A percentile compares a stretch with the other conserved stretches of the same genome.
phyloP scores from a whole-genome alignment of 306 rosid species.

The Elaeagnus macrophylla region DNA sequence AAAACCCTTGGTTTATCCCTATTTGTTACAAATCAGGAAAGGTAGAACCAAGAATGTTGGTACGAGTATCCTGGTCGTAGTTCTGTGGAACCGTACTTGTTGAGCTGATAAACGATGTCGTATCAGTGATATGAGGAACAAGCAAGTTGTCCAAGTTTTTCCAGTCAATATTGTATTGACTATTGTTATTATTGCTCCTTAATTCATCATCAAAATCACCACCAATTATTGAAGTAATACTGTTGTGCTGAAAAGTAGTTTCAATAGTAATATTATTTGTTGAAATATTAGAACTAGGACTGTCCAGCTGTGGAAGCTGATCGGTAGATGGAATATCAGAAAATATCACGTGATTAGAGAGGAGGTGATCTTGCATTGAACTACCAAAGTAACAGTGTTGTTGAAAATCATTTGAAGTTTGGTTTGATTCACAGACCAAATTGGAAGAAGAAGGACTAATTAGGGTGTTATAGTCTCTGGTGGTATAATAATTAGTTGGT shows the following conservation, averaged over 20 bases:
- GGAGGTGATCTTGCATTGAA: constrained; percentile 10
- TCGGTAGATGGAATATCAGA: background rate
- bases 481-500: constrained; percentile 24
- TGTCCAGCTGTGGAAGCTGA: constrained; percentile 19
- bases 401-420: constrained; percentile 10
- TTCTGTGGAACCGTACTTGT: constrained; percentile 11
- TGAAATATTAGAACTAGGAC: constrained; percentile 23
- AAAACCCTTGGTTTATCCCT: background rate
- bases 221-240: constrained; percentile 13
- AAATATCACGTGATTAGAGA: background rate
- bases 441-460: constrained; percentile 36
- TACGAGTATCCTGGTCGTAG: constrained; percentile 18
- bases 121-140: constrained; percentile 28
- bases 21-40: constrained; percentile 40
- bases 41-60: constrained; percentile 40
- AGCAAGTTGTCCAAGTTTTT: constrained; percentile 51
- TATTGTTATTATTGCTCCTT: constrained; percentile 20
- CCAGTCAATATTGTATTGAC: constrained; percentile 42
- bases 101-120: constrained; percentile 22
- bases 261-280: constrained; percentile 24
- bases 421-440: background rate
- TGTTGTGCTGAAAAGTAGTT: constrained; percentile 15
- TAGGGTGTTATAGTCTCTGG: constrained; percentile 34
- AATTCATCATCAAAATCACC: constrained; percentile 33
- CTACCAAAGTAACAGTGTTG: background rate